A percentile compares a stretch with the other conserved stretches of the same genome.
These are phyloP conservation scores for Cyberlindnera bimundalis DNA, from an alignment of 805 yeast species.

Conservation along the genomic window DNA sequence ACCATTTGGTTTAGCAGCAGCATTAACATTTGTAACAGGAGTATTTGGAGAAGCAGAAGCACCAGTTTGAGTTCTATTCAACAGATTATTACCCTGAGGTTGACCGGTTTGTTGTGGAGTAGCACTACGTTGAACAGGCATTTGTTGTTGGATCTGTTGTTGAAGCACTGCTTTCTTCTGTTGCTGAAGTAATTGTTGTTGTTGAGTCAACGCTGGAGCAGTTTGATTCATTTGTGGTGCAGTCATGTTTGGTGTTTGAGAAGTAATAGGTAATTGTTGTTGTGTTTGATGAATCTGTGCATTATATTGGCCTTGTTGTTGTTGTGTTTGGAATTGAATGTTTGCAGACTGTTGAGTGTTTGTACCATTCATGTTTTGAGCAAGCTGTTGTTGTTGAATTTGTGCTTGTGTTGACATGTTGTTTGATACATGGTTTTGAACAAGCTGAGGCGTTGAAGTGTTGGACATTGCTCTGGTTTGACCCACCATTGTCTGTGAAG, in stretches of 20 bases:
- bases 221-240: constrained; percentile 3
- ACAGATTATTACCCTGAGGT: constrained; percentile 10
- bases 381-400: constrained; percentile 24
- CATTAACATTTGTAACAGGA: constrained; percentile 46
- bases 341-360: constrained; percentile 23
- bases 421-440: constrained; percentile 8
- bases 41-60: constrained; percentile 31
- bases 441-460: constrained; percentile 6
- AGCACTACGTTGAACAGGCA: constrained; percentile 12
- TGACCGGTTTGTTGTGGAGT: constrained; percentile 11
- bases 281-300: constrained; percentile 7
- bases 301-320: constrained; percentile 17
- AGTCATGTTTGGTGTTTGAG: constrained; percentile 7
- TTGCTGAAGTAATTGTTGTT: constrained; percentile 1
- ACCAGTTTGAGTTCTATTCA: constrained; percentile 15
- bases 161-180: constrained; percentile 2
- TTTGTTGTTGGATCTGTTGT: constrained; percentile 17
- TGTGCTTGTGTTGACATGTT: constrained; percentile 21
- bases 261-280: constrained; percentile 9
- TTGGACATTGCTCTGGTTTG: constrained; percentile 10
- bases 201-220: constrained; percentile 1
- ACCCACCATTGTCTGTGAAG: constrained; percentile 5
- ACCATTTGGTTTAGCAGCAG: constrained; percentile 42
- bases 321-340: constrained; percentile 14
- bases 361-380: constrained; percentile 20